Evolutionary conservation across 2,329 filamentous ascomycete species (phyloP).

Genomic region (Monosporascus sp.): DNA sequence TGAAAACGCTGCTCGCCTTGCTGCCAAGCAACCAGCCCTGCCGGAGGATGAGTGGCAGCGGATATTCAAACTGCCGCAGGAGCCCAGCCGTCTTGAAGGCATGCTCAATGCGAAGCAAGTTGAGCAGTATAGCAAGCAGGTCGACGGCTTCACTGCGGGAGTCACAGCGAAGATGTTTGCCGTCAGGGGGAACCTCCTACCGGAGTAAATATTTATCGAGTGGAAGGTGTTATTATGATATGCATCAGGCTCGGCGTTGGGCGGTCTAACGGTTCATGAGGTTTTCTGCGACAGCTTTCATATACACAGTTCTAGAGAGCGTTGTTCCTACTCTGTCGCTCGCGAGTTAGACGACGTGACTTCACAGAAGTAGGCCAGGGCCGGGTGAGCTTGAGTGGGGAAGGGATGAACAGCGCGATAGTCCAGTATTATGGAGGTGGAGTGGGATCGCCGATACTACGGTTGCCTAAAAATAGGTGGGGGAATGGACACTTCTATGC

Average conservation of each 20-base stretch:
- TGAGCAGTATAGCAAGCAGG: slow-evolving; percentile 95
- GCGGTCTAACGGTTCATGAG: slow-evolving; percentile 21
- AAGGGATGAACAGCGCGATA: too few relatives aligned
- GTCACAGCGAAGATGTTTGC: slow-evolving; percentile 98
- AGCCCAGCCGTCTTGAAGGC: slow-evolving; percentile 87
- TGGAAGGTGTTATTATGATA: slow-evolving; percentile 11
- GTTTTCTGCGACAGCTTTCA: slow-evolving; percentile 17
- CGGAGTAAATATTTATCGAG: slow-evolving; percentile 37
- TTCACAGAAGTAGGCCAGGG: too few relatives aligned
- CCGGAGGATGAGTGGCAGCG: slow-evolving; percentile 98
- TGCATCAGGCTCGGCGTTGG: slow-evolving; percentile 31
- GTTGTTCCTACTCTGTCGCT: too few relatives aligned
- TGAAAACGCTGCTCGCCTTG: slow-evolving; percentile 80
- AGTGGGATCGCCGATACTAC: too few relatives aligned
- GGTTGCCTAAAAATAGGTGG: too few relatives aligned
- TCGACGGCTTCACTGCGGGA: slow-evolving; percentile 90
- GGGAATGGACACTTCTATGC: too few relatives aligned
- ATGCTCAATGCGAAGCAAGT: slow-evolving; percentile 95
- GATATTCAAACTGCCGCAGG: slow-evolving; percentile 94
- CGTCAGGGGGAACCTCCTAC: slow-evolving; percentile 66
- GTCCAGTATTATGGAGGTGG: too few relatives aligned
- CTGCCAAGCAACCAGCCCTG: slow-evolving; percentile 82
- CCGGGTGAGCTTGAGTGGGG: too few relatives aligned
- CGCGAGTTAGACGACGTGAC: too few relatives aligned
- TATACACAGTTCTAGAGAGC: not conserved